phyloP scores from a whole-genome alignment of 176 grass and related monocot species.

The Areca catechu region DNA sequence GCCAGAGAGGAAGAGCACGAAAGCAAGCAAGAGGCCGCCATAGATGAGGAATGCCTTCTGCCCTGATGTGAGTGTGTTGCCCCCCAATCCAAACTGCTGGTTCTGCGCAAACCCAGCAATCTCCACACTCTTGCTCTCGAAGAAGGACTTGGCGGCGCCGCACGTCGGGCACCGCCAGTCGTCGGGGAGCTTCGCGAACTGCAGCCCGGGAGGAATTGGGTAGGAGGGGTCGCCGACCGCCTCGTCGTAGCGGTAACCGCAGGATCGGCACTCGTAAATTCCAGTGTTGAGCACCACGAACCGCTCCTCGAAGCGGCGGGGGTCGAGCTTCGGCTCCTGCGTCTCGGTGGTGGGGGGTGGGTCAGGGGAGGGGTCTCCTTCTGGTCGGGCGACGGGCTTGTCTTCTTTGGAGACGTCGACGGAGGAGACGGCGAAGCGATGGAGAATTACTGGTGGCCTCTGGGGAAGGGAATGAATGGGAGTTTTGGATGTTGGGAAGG shows the following conservation, averaged over 20 bases:
- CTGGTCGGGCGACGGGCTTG: constrained; percentile 28
- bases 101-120: constrained; percentile 87
- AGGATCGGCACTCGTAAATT: constrained; percentile 79
- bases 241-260: constrained; percentile 80
- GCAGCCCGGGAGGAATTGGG: constrained; percentile 64
- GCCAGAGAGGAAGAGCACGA: constrained; percentile 67
- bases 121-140: constrained; percentile 88
- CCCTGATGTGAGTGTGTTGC: constrained; percentile 63
- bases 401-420: constrained; percentile 74
- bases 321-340: constrained; percentile 32
- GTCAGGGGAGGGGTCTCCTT: not conserved
- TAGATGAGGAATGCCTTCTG: constrained; percentile 82
- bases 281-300: constrained; percentile 91
- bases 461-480: constrained; percentile 7
- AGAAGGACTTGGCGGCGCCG: constrained; percentile 73
- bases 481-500: not conserved
- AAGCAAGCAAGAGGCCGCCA: constrained; percentile 53
- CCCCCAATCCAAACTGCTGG: constrained; percentile 84
- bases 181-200: constrained; percentile 65
- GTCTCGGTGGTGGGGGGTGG: constrained; percentile 4
- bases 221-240: constrained; percentile 66
- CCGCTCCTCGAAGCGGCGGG: constrained; percentile 63
- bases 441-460: constrained; percentile 1
- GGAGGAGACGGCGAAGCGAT: constrained; percentile 33
- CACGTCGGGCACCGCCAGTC: constrained; percentile 91